Percentiles rank a stretch among this genome's conserved stretches.
Evolutionary conservation across 345 rosid species (phyloP).

Genomic region (Physaria fendleri): DNA sequence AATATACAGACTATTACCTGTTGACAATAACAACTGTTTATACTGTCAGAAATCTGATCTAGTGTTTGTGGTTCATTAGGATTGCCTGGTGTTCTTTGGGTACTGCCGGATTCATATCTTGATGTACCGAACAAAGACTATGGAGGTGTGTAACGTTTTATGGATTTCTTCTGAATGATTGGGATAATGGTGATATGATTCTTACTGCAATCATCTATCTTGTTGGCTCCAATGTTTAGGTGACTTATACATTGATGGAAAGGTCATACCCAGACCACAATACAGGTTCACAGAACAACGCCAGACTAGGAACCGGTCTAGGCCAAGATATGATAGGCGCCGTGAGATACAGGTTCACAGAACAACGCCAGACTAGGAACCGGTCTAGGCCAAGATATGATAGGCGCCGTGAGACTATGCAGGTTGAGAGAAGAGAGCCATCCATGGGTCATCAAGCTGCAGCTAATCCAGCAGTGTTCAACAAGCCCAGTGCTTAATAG

Average conservation of each 20-base stretch:
- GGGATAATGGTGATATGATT: background rate
- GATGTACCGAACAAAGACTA: constrained; percentile 97
- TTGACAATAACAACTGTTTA: background rate
- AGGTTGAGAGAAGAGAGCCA: constrained; percentile 58
- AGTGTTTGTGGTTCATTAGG: constrained; percentile 36
- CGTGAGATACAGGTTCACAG: constrained; percentile 56
- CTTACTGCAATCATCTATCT: background rate
- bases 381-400: constrained; percentile 66
- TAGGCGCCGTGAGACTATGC: constrained; percentile 68
- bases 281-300: constrained; percentile 57
- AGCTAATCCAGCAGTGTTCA: constrained; percentile 5
- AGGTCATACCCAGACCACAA: constrained; percentile 83
- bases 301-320: constrained; percentile 47
- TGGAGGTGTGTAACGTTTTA: constrained; percentile 56
- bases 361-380: constrained; percentile 47
- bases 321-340: constrained; percentile 64
- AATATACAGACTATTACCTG: background rate
- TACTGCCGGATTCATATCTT: constrained; percentile 87
- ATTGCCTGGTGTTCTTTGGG: constrained; percentile 93
- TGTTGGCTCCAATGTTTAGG: constrained; percentile 40
- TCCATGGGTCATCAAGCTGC: constrained; percentile 27
- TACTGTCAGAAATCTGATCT: background rate
- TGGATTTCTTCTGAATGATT: background rate
- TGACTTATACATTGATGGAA: constrained; percentile 75
- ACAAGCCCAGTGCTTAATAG: background rate